Evolutionary conservation across 495 filamentous ascomycete species (phyloP).

Genomic region (Penicillium bialowiezense): DNA sequence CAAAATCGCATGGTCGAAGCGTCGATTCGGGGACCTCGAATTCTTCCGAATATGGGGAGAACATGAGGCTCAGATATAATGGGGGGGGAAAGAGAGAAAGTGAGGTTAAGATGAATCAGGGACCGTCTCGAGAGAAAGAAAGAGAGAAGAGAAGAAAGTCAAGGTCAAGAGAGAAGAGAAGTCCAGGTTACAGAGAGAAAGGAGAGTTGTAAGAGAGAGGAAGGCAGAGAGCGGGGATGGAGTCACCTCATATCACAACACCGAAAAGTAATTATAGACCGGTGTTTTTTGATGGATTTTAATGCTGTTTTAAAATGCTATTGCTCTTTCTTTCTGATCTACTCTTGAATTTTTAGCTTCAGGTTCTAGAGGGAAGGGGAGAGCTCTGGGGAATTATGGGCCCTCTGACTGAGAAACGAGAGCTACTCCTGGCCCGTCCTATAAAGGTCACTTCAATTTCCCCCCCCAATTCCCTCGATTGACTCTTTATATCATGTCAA

Average conservation of each 20-base stretch:
- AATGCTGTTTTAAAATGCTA: background rate
- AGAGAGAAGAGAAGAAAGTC: slow-evolving; percentile 15
- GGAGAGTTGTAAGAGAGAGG: slow-evolving; percentile 6
- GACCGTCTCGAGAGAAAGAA: slow-evolving; percentile 7
- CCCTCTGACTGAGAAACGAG: no score
- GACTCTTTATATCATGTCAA: background rate
- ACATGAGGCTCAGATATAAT: slow-evolving; percentile 27
- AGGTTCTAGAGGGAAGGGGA: no score
- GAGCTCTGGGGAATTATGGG: no score
- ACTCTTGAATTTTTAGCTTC: no score
- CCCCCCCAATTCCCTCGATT: background rate
- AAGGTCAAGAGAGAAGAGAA: slow-evolving; percentile 15
- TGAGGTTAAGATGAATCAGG: slow-evolving; percentile 6
- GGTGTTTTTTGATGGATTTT: background rate
- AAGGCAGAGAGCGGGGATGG: slow-evolving; percentile 27
- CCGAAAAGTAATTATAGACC: slow-evolving; percentile 3
- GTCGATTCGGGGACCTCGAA: slow-evolving; percentile 33
- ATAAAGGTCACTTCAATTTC: no score
- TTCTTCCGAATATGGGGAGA: slow-evolving; percentile 34
- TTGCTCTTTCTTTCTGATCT: no score
- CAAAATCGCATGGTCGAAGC: slow-evolving; percentile 34
- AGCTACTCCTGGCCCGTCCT: no score
- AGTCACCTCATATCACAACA: slow-evolving; percentile 30
- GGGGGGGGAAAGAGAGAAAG: slow-evolving; percentile 11
- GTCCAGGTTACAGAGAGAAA: slow-evolving; percentile 13